Evolutionary conservation across 2,329 filamentous ascomycete genomes (phyloP), one percentile per base, ranked within the genome.

Genomic region (Claviceps arundinis): DNA sequence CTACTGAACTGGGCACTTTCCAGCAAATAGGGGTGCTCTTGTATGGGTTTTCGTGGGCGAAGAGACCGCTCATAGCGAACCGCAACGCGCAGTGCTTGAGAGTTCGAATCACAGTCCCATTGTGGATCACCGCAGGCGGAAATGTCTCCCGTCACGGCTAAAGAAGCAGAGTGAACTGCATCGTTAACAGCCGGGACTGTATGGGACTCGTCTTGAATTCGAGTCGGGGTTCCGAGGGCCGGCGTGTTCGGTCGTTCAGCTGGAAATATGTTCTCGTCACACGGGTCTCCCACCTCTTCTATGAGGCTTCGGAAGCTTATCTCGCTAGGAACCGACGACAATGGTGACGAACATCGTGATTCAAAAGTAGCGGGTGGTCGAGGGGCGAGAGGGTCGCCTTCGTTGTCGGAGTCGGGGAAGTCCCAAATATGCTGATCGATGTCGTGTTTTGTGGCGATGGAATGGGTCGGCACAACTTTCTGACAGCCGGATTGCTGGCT

Each of bases 41-140:
- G 78, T 6, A 81, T 81, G 1, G 77, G 77, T 55, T 81, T 82
- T 19, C 78, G 72, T 1, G 77, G 76, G 6, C 78, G 71, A n/a
- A 82, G 64, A 4, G 74, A 78, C 37, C 77, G 71, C 55, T 72
- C 69, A 46, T 69, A 64, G 13, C 64, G 66, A 30, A 68, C 59
- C 5, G 63, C 59, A 13, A 58, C 55, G 51, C 62, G 63, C 37
- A 54, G 55, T 17, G 58, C 59, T 41, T 58, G 57, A 47, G 55
- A 52, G 13, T 53, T 50, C 7, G 52, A 34, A 37, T 47, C 46
- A 24, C 14, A 7, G 9, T 11, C 45, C 30, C 22, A 17, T 16
- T 13, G 4, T 30, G 30, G 24, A 37, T 30, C 37, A 47, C 37
- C 19, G 19, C 5, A 13, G 16, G 26, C 37, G 3, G 17, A n/a